Base-by-base conservation (phyloP, 345 rosid genomes). In the Acer saccharum region DNA sequence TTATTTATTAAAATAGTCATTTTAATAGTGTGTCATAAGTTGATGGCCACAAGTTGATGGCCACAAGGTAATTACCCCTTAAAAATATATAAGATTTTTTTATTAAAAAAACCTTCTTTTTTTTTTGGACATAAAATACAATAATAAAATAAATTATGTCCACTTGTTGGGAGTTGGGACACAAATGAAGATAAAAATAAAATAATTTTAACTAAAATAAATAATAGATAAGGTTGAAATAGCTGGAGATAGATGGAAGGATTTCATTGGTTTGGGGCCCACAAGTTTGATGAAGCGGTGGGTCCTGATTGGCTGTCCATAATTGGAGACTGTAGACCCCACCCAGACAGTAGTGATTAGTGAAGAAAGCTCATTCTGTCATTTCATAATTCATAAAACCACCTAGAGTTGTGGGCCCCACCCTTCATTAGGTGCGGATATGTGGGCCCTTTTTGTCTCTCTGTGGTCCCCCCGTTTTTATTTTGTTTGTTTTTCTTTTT, bases 221-320 rank as follows among this genome's bases (percentile, higher is more conserved):
- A 35, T 3, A 35, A 4, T 35, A 13, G 55, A 41, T 18, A 29
- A 77, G 72, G 68, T 25, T 11, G 16, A 35, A 52, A 65, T 69
- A 65, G 85, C 44, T 81, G 71, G 79, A 66, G 72, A 65, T 16
- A 73, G 83, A 35, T 35, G 39, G 6, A 35, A 35, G 39, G 0
- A 35, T 35, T 8, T 43, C 11, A 43, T 43, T 43, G 46, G 86
- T 4, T 35, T 58, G 13, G 43, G 74, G 75, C 58, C 65, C 61
- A 29, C 4, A n/a, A 6, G 23, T 21, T 17, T 44, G 60, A 43
- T 6, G 73, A 14, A 67, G 61, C 41, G 60, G 54, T 65, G 83
- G 78, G 68, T 52, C 79, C 11, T 18, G 55, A 78, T 50, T 79
- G 83, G 84, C 83, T 79, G 74, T 77, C 82, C 75, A 32, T 72